These are phyloP conservation scores for Arthroderma sp. DNA, from an alignment of 2,329 filamentous ascomycete species.

Conservation along the genomic window DNA sequence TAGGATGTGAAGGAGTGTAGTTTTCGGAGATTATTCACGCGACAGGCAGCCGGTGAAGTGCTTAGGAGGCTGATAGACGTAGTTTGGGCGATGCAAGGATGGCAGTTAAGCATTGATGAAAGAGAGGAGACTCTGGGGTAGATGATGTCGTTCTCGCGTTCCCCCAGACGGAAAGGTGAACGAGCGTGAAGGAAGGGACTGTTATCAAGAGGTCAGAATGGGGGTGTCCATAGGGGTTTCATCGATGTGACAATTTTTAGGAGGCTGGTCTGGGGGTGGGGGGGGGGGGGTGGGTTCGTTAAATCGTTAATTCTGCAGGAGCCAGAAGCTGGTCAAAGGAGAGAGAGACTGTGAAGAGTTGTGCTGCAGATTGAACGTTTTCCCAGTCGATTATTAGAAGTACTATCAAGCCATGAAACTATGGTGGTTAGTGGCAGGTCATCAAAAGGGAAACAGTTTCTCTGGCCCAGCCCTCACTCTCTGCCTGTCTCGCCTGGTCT, in stretches of 20 bases:
- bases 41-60: background rate
- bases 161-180: background rate
- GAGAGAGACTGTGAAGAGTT: background rate
- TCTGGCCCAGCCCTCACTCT: too few relatives aligned
- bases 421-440: too few relatives aligned
- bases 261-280: background rate
- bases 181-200: background rate
- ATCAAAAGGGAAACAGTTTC: too few relatives aligned
- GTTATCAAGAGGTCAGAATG: background rate
- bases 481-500: too few relatives aligned
- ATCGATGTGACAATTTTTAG: background rate
- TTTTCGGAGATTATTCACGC: background rate
- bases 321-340: conserved; percentile 1
- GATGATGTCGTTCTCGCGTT: background rate
- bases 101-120: background rate
- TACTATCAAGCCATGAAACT: too few relatives aligned
- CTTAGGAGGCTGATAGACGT: background rate
- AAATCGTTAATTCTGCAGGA: conserved; percentile 2
- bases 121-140: background rate
- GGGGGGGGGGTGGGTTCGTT: background rate
- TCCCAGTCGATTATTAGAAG: too few relatives aligned
- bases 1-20: background rate
- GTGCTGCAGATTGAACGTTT: too few relatives aligned
- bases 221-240: background rate
- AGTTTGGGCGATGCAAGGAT: background rate